Percentiles rank a stretch among this genome's conserved stretches.
phyloP scores from a whole-genome alignment of 495 filamentous ascomycete species.

The Aspergillus kassunensis region DNA sequence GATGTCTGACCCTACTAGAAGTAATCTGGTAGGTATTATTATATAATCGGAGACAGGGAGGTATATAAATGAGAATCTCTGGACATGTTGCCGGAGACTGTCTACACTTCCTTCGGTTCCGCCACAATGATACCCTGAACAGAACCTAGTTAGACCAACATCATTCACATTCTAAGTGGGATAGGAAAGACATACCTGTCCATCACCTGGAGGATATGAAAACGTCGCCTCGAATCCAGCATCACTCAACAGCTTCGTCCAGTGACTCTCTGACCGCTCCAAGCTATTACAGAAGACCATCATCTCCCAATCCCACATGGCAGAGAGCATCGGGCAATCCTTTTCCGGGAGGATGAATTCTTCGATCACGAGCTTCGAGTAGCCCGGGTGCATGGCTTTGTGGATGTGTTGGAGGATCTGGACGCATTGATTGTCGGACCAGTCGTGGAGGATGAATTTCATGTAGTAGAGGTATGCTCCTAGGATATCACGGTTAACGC shows the following conservation, averaged over 20 bases:
- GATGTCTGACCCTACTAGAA: no score
- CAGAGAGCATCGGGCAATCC: conserved; percentile 17
- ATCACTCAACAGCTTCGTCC: conserved; percentile 24
- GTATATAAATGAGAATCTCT: no score
- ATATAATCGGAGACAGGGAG: no score
- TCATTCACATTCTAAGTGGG: no score
- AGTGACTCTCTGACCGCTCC: conserved; percentile 28
- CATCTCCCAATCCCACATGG: conserved; percentile 31
- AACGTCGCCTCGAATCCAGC: conserved; percentile 31
- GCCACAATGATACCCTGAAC: conserved; percentile 30
- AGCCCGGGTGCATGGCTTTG: conserved; percentile 35
- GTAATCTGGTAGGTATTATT: no score
- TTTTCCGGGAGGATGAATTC: conserved; percentile 36
- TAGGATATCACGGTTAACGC: conserved; percentile 5
- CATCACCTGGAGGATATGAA: conserved; percentile 20
- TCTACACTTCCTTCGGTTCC: conserved; percentile 16
- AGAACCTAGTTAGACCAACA: no score
- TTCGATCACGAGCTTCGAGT: conserved; percentile 39
- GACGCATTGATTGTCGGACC: conserved; percentile 33
- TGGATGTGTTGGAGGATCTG: conserved; percentile 30
- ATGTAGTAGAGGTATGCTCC: conserved; percentile 43
- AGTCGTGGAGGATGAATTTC: conserved; percentile 46
- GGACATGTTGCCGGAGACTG: no score
- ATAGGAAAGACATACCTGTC: neutral
- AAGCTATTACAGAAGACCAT: conserved; percentile 29